phyloP scores from a whole-genome alignment of 2,329 filamentous ascomycete species.

The Sclerotinia borealis region DNA sequence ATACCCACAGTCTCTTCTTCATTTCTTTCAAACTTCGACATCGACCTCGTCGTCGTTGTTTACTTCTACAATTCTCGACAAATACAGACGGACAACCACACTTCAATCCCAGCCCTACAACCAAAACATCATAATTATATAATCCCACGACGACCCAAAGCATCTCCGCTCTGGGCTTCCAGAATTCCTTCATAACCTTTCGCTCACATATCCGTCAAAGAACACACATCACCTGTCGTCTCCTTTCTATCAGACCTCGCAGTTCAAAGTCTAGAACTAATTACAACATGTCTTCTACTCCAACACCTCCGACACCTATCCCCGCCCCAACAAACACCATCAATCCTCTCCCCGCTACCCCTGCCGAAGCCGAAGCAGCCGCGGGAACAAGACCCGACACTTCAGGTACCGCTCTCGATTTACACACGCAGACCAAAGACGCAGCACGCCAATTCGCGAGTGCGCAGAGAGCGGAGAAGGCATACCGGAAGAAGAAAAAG shows the following conservation, averaged over 20 bases:
- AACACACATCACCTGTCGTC: conserved; percentile 3
- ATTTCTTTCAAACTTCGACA: not conserved
- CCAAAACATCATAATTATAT: conserved; percentile 5
- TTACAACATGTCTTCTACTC: conserved; percentile 3
- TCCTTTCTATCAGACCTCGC: not conserved
- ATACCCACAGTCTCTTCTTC: not conserved
- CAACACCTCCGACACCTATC: not conserved
- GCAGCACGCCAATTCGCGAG: not conserved
- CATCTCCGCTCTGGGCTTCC: not conserved
- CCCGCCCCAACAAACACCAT: conserved; percentile 7
- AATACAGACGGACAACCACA: not conserved
- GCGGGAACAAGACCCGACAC: not conserved
- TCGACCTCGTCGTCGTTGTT: not conserved
- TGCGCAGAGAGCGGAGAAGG: not conserved
- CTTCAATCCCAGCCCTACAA: not conserved
- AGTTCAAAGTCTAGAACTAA: not conserved
- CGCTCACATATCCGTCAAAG: conserved; percentile 9
- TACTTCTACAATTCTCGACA: not conserved
- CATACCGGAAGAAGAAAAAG: not conserved
- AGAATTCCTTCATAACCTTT: conserved; percentile 6
- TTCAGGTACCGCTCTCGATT: not conserved
- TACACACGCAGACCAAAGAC: not conserved
- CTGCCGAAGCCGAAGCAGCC: not conserved
- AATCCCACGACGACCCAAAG: not conserved
- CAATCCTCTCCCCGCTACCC: conserved; percentile 7